phyloP scores from a whole-genome alignment of 2,329 filamentous ascomycete species.

The Aspergillus caelatus region DNA sequence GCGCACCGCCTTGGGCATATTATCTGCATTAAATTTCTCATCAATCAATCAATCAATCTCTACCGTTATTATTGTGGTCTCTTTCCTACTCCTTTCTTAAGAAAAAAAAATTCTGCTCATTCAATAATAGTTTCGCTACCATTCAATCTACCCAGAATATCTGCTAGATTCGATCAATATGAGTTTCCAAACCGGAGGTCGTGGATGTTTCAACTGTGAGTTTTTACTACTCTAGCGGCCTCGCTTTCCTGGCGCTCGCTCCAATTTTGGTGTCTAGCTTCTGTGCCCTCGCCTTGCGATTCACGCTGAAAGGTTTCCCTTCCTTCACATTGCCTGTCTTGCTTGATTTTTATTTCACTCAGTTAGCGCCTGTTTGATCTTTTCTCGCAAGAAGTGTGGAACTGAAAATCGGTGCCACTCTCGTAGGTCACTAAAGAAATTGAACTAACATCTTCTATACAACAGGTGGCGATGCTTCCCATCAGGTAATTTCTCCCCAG shows the following conservation, averaged over 20 bases:
- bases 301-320: neutral
- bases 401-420: neutral
- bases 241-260: neutral
- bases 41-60: slow-evolving; percentile 15
- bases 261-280: slow-evolving; percentile 9
- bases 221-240: slow-evolving; percentile 24
- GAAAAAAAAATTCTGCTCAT: neutral
- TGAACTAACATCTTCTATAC: slow-evolving; percentile 7
- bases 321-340: neutral
- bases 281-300: neutral
- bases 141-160: slow-evolving; percentile 3
- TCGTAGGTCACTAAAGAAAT: neutral
- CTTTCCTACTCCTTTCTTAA: neutral
- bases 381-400: neutral
- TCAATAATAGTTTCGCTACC: neutral
- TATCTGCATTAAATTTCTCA: slow-evolving; percentile 20
- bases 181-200: slow-evolving; percentile 53
- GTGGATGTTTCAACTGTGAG: slow-evolving; percentile 64
- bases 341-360: neutral
- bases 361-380: neutral
- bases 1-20: slow-evolving; percentile 23
- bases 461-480: slow-evolving; percentile 70
- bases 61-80: slow-evolving; percentile 9
- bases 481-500: slow-evolving; percentile 63
- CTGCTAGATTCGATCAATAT: slow-evolving; percentile 38